Base-by-base conservation (phyloP, 164 flowering plant genomes). In the Magnolia sinica region DNA sequence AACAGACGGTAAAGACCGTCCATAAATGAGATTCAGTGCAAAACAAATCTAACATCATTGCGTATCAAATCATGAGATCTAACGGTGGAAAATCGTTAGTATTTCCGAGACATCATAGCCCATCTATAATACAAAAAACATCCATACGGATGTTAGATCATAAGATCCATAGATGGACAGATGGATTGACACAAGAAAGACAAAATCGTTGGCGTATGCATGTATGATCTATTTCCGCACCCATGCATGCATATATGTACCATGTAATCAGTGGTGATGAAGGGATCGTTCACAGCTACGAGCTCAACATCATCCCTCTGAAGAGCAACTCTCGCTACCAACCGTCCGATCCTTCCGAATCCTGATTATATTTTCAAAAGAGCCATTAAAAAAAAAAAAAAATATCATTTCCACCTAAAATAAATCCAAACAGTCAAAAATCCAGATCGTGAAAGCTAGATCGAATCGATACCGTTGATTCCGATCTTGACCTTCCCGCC, bases 231-330 rank as follows among this genome's bases (percentile, higher is more conserved):
- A 37, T 5, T 37, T 37, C 45, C 45, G 45, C 45, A 37, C 45
- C 45, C 45, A 37, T 23, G 45, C 9, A 74, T n/a, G 19, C 7
- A 68, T 68, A 16, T 22, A 64, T 29, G 13, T 79, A 92, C 97
- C 98, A 95, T 95, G 89, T 95, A 92, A 7, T 92, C 96, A 18
- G 88, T 84, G 76, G 86, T 76, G 82, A 94, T 90, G 85, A 92
- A 94, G 0, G 97, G 98, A 78, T 92, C 98, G 72, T 94, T 94
- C 68, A 94, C 89, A 66, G 97, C 97, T 14, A 94, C 98, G 10
- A 94, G 91, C 71, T 94, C 98, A 63, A 94, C 83, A 85, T 94
- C 97, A 63, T 88, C 87, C 50, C 97, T 88, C 79, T 86, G 92
- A 8, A 91, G 84, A 64, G 89, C 95, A 8, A 92, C 94, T 78